These are phyloP conservation scores for Solanum pinnatisectum DNA, from an alignment of 257 asterid genomes.

Conservation along the genomic window DNA sequence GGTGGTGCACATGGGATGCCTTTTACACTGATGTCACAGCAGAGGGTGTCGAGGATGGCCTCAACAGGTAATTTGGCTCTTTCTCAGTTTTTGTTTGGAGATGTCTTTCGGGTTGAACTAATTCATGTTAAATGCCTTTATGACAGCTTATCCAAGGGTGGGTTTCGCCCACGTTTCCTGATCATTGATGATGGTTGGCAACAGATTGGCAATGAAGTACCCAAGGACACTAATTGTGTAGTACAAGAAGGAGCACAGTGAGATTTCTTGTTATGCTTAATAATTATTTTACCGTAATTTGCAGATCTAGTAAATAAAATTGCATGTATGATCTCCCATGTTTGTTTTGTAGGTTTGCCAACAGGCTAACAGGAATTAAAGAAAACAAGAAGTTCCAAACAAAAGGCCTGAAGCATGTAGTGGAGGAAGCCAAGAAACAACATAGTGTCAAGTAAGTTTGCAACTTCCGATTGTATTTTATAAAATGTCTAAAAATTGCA, in stretches of 20 bases:
- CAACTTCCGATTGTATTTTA: background rate
- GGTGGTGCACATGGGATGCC: constrained; percentile 99
- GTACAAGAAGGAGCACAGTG: constrained; percentile 88
- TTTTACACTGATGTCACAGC: constrained; percentile 97
- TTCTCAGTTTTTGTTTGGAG: background rate
- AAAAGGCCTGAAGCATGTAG: constrained; percentile 70
- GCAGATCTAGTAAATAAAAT: background rate
- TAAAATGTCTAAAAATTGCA: background rate
- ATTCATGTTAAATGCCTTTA: background rate
- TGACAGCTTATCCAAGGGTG: constrained; percentile 82
- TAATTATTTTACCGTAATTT: background rate
- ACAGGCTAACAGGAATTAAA: constrained; percentile 74
- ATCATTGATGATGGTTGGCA: constrained; percentile 99
- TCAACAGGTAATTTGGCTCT: constrained; percentile 41
- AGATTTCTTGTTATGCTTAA: background rate
- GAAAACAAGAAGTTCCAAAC: constrained; percentile 76
- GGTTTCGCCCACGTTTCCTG: constrained; percentile 82
- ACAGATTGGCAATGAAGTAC: constrained; percentile 62
- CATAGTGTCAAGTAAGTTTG: constrained; percentile 56
- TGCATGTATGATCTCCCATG: background rate
- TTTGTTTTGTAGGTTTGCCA: constrained; percentile 58
- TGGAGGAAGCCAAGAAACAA: constrained; percentile 50
- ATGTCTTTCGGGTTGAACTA: background rate
- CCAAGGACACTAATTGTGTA: constrained; percentile 44
- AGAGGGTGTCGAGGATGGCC: constrained; percentile 92